These are phyloP conservation scores for Gossypium longicalyx DNA, from an alignment of 345 rosid genomes.

Conservation along the genomic window DNA sequence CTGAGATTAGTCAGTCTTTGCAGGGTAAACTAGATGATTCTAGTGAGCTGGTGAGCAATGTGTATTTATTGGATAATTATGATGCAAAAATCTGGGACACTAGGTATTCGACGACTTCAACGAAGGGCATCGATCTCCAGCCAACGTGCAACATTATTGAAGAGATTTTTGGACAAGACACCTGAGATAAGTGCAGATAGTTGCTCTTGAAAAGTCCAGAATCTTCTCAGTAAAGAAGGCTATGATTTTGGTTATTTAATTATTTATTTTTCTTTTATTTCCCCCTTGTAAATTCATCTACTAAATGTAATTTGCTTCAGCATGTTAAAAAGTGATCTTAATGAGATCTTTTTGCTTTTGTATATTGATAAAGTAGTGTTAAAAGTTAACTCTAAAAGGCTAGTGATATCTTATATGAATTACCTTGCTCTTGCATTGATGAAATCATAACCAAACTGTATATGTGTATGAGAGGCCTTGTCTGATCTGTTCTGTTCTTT, in stretches of 20 bases:
- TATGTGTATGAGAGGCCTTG: neutral
- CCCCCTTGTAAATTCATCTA: neutral
- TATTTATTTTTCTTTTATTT: too few species aligned
- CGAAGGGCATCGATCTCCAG: slow-evolving; percentile 41
- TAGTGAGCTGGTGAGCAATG: slow-evolving; percentile 31
- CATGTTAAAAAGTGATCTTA: neutral
- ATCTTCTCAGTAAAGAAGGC: neutral
- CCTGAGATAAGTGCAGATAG: slow-evolving; percentile 21
- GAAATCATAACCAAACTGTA: neutral
- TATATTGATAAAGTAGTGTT: neutral
- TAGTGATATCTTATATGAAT: neutral
- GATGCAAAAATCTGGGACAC: slow-evolving; percentile 42
- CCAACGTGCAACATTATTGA: slow-evolving; percentile 55
- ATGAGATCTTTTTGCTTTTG: neutral
- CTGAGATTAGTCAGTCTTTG: neutral
- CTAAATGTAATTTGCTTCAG: neutral
- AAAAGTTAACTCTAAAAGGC: neutral
- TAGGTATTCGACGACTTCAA: slow-evolving; percentile 26
- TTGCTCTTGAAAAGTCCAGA: neutral
- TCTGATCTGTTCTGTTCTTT: neutral
- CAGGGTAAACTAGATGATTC: slow-evolving; percentile 26
- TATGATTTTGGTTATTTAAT: neutral
- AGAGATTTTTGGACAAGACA: slow-evolving; percentile 51
- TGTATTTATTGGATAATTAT: slow-evolving; percentile 38
- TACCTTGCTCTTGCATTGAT: neutral